Percentiles rank a stretch among this genome's conserved stretches.
phyloP scores from a whole-genome alignment of 768 basidiomycete species.

The Suillus clintonianus region DNA sequence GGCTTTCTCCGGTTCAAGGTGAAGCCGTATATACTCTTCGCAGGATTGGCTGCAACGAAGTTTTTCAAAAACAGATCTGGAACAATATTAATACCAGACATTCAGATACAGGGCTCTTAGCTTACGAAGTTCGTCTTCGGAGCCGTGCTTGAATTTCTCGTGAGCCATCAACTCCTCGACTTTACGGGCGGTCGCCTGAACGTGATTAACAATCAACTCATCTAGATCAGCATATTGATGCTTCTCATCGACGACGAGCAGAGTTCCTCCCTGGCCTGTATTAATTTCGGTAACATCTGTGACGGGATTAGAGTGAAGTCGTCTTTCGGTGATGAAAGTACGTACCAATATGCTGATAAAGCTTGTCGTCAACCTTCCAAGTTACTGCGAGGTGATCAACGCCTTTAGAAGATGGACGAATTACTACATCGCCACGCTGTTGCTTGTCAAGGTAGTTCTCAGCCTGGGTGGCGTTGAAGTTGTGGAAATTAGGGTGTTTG shows the following conservation, averaged over 20 bases:
- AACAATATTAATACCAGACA: neutral
- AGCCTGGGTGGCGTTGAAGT: constrained; percentile 87
- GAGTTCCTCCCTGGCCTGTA: constrained; percentile 67
- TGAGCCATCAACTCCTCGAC: constrained; percentile 94
- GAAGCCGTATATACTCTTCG: constrained; percentile 95
- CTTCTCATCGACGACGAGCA: constrained; percentile 71
- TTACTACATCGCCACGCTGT: constrained; percentile 94
- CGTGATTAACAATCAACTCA: constrained; percentile 94
- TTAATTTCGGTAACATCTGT: constrained; percentile 83
- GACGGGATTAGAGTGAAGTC: constrained; percentile 10
- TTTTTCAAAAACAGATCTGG: constrained; percentile 86
- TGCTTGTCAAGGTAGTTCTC: constrained; percentile 88
- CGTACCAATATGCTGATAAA: constrained; percentile 96
- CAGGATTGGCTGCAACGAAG: constrained; percentile 89
- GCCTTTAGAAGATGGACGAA: constrained; percentile 95
- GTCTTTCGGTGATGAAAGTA: neutral
- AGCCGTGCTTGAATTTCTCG: constrained; percentile 90
- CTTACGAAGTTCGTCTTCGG: constrained; percentile 90
- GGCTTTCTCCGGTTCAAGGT: constrained; percentile 86
- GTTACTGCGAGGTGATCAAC: constrained; percentile 93
- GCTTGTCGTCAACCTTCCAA: constrained; percentile 96
- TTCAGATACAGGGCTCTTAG: constrained; percentile 14
- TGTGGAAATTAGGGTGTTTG: constrained; percentile 98
- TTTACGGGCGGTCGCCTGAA: constrained; percentile 89
- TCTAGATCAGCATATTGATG: constrained; percentile 93